Conservation (phyloP, 2,329 filamentous ascomycete genomes). For the Stenocarpella maydis region DNA sequence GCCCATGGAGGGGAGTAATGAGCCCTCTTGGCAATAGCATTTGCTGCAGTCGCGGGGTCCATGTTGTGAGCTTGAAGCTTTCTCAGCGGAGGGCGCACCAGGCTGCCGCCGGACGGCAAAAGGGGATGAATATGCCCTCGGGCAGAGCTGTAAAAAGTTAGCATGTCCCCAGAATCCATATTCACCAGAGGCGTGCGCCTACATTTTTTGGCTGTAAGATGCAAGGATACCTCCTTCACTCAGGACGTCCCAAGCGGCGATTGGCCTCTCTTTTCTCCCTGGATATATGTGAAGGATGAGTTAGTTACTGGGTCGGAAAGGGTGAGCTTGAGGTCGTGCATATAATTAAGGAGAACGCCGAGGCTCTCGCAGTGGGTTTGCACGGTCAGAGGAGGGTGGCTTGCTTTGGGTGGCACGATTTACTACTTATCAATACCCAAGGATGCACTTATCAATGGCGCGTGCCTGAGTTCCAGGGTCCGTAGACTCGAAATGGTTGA, state of each 20-base stretch:
- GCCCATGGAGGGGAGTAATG: conserved; percentile 96
- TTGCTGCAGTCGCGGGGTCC: conserved; percentile 40
- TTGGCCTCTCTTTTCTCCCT: not conserved
- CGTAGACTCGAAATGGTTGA: conserved; percentile 3
- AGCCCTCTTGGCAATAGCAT: conserved; percentile 64
- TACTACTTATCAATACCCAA: conserved; percentile 12
- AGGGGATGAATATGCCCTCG: not conserved
- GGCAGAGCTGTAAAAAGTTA: conserved; percentile 23
- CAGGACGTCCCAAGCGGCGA: not conserved
- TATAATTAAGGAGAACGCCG: conserved; percentile 7
- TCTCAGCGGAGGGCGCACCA: not conserved
- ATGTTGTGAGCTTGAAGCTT: conserved; percentile 19
- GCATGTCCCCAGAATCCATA: not conserved
- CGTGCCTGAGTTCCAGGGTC: not conserved
- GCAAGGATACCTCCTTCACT: conserved; percentile 11
- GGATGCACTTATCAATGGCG: conserved; percentile 21
- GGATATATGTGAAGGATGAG: not conserved
- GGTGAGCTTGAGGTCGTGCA: not conserved
- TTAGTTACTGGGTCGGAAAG: not conserved
- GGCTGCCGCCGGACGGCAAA: not conserved
- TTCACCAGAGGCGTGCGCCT: not conserved
- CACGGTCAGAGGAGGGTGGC: not conserved
- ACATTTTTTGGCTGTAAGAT: conserved; percentile 1
- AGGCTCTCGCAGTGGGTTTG: not conserved
- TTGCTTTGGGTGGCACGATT: not conserved